These are phyloP conservation scores for Austroboletus niveus DNA, from an alignment of 1,284 basidiomycete species.

Conservation along the genomic window DNA sequence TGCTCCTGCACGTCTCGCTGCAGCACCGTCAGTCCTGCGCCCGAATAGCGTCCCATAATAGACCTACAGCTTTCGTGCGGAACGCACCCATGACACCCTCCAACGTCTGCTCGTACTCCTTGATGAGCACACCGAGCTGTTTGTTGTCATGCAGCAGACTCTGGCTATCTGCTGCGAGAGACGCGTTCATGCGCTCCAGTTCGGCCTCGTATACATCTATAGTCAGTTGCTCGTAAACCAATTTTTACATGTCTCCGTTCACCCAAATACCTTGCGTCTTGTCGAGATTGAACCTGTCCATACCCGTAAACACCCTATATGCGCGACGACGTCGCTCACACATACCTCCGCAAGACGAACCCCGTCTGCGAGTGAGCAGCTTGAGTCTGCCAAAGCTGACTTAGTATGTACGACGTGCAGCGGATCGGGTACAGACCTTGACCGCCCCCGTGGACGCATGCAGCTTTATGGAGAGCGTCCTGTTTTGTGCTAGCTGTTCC, in stretches of 20 bases:
- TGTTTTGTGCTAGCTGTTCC: slow-evolving; percentile 83
- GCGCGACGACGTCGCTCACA: slow-evolving; percentile 6
- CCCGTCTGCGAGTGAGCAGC: slow-evolving; percentile 78
- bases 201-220: slow-evolving; percentile 91
- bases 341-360: slow-evolving; percentile 83
- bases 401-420: slow-evolving; percentile 1
- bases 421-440: slow-evolving; percentile 54
- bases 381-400: slow-evolving; percentile 45
- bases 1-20: slow-evolving; percentile 93
- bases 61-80: slow-evolving; percentile 84
- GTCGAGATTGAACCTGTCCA: slow-evolving; percentile 79
- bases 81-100: slow-evolving; percentile 96
- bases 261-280: slow-evolving; percentile 72
- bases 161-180: slow-evolving; percentile 86
- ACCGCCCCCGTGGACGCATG: slow-evolving; percentile 71
- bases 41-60: neutral
- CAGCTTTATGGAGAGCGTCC: slow-evolving; percentile 54
- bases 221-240: slow-evolving; percentile 1
- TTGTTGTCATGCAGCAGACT: slow-evolving; percentile 92
- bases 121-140: slow-evolving; percentile 85
- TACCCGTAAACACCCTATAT: neutral
- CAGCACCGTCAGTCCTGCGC: neutral
- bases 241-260: neutral
- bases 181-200: slow-evolving; percentile 85
- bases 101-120: slow-evolving; percentile 95